These are phyloP conservation scores for Sclerotinia nivalis DNA, from an alignment of 2,329 filamentous ascomycete species.

Conservation along the genomic window DNA sequence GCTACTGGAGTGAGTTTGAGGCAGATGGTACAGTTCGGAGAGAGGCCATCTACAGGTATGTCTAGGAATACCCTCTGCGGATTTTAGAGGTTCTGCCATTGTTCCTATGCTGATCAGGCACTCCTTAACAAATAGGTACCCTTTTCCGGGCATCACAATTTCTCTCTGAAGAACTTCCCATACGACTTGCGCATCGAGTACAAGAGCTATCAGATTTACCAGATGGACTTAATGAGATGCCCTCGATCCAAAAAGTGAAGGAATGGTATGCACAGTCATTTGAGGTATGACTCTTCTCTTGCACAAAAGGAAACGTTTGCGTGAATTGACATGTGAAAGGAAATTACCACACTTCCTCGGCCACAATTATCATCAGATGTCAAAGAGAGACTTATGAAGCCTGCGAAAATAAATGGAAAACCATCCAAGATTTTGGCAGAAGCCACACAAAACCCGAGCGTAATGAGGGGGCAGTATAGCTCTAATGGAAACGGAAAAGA, in stretches of 20 bases:
- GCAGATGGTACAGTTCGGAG: slow-evolving; percentile 99
- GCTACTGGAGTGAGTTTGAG: slow-evolving; percentile 93
- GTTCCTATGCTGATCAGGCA: not conserved
- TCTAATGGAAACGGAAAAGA: slow-evolving; percentile 52
- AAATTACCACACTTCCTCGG: slow-evolving; percentile 84
- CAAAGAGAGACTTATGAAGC: slow-evolving; percentile 74
- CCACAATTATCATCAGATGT: slow-evolving; percentile 76
- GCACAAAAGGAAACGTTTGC: slow-evolving; percentile 14
- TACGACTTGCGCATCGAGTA: slow-evolving; percentile 92
- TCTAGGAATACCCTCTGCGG: slow-evolving; percentile 24
- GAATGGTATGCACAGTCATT: slow-evolving; percentile 99
- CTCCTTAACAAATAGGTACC: slow-evolving; percentile 62
- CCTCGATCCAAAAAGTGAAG: slow-evolving; percentile 89
- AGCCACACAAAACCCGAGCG: slow-evolving; percentile 86
- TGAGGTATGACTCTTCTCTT: slow-evolving; percentile 63
- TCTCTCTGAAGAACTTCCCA: slow-evolving; percentile 95
- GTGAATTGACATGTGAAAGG: slow-evolving; percentile 53
- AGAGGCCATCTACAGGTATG: slow-evolving; percentile 85
- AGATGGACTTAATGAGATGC: slow-evolving; percentile 97
- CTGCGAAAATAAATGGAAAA: slow-evolving; percentile 55
- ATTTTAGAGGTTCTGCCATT: slow-evolving; percentile 2
- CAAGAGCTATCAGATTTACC: slow-evolving; percentile 90
- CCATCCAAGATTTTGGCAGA: slow-evolving; percentile 71
- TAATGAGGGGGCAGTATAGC: slow-evolving; percentile 78
- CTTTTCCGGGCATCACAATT: slow-evolving; percentile 98